Evolutionary conservation across 345 rosid genomes (phyloP).

Genomic region (Camelina laxa): DNA sequence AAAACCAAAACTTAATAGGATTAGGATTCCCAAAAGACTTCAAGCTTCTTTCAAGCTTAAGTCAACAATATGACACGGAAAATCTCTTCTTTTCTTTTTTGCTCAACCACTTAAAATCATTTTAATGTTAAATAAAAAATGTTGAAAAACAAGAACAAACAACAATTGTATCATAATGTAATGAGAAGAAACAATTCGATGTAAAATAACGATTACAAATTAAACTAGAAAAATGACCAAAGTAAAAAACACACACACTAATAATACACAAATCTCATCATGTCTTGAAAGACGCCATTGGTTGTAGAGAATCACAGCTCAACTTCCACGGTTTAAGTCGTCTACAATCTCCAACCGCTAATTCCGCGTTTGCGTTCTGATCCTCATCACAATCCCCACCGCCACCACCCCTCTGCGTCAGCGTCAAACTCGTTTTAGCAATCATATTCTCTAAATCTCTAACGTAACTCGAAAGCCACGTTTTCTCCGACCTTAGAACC

Average conservation of each 20-base stretch:
- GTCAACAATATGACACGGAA: no score
- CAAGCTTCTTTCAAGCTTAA: no score
- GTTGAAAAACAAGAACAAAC: neutral
- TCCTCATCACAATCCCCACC: neutral
- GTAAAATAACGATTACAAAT: neutral
- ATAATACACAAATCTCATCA: constrained; percentile 16
- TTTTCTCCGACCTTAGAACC: constrained; percentile 48
- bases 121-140: neutral
- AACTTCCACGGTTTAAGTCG: constrained; percentile 18
- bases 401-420: constrained; percentile 22
- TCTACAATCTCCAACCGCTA: constrained; percentile 40
- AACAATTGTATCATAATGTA: neutral
- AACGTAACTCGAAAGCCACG: constrained; percentile 45
- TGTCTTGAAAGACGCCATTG: constrained; percentile 38
- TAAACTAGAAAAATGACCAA: constrained; percentile 12
- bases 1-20: no score
- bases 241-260: constrained; percentile 5
- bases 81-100: no score
- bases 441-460: constrained; percentile 42
- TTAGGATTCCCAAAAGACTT: no score
- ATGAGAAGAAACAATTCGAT: neutral
- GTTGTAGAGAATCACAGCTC: constrained; percentile 31
- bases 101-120: neutral
- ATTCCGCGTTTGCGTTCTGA: constrained; percentile 36
- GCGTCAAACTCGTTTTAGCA: constrained; percentile 25